Evolutionary conservation across 2,329 filamentous ascomycete species (phyloP).

Genomic region (Hymenoscyphus salicellus): DNA sequence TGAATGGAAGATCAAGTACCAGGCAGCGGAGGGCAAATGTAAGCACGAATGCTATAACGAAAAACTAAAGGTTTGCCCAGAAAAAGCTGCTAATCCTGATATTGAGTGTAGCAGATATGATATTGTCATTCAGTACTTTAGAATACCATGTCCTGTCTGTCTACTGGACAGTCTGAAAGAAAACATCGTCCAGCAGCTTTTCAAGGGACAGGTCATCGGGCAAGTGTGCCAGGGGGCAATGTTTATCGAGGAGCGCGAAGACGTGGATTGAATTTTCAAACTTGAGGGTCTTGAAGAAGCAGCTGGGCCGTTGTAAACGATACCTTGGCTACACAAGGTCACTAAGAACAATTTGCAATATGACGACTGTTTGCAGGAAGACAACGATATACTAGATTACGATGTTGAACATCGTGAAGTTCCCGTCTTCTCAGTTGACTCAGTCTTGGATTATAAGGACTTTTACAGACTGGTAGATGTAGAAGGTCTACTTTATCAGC

Average conservation of each 20-base stretch:
- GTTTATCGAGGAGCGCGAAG: not conserved
- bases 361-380: too few relatives aligned
- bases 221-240: too few relatives aligned
- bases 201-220: too few relatives aligned
- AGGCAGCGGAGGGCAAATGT: not conserved
- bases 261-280: not conserved
- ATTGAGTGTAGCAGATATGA: not conserved
- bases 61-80: not conserved
- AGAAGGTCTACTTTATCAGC: too few relatives aligned
- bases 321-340: too few relatives aligned
- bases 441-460: too few relatives aligned
- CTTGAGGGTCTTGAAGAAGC: too few relatives aligned
- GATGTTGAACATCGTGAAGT: too few relatives aligned
- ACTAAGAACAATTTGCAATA: not conserved
- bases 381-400: too few relatives aligned
- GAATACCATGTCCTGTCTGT: not conserved
- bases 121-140: not conserved
- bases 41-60: not conserved
- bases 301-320: too few relatives aligned
- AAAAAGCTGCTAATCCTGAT: not conserved
- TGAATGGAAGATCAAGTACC: not conserved
- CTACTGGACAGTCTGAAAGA: not conserved
- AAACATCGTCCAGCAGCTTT: not conserved
- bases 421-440: too few relatives aligned
- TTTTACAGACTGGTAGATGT: too few relatives aligned